A percentile compares a stretch with the other conserved stretches of the same genome.
Conservation (phyloP, 1,284 basidiomycete genomes). For the Pseudozyma sp. region DNA sequence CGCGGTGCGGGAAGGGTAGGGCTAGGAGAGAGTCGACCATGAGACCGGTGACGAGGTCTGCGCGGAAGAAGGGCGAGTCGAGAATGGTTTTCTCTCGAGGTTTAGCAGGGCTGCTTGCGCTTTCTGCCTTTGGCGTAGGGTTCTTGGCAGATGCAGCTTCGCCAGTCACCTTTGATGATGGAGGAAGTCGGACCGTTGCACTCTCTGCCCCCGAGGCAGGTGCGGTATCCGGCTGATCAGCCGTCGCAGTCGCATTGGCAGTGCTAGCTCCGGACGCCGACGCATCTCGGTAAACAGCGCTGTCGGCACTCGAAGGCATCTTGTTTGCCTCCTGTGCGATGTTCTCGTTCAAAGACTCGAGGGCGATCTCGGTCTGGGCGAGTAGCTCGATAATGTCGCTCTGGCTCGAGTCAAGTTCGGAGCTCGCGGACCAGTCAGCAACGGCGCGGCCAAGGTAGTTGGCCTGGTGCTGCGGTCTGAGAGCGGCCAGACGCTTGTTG, state of each 20-base stretch:
- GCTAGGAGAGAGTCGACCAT: slow-evolving; percentile 43
- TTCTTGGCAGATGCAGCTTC: background rate
- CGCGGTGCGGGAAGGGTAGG: slow-evolving; percentile 38
- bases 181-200: too few species aligned
- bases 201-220: too few species aligned
- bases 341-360: background rate
- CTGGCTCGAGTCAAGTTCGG: slow-evolving; percentile 25
- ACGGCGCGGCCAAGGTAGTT: slow-evolving; percentile 33
- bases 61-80: slow-evolving; percentile 48
- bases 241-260: too few species aligned
- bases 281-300: background rate
- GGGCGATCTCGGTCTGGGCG: slow-evolving; percentile 2
- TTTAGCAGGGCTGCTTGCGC: slow-evolving; percentile 3
- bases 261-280: background rate
- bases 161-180: background rate
- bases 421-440: slow-evolving; percentile 30
- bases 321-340: background rate
- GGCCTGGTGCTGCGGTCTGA: slow-evolving; percentile 10
- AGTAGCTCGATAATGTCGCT: slow-evolving; percentile 13
- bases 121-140: too few species aligned
- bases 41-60: slow-evolving; percentile 41
- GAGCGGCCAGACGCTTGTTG: slow-evolving; percentile 26
- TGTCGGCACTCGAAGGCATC: background rate
- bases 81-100: slow-evolving; percentile 41
- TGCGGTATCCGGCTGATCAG: too few species aligned